Base-by-base conservation (phyloP, 2,329 filamentous ascomycete species). In the Aspergillus fijiensis region DNA sequence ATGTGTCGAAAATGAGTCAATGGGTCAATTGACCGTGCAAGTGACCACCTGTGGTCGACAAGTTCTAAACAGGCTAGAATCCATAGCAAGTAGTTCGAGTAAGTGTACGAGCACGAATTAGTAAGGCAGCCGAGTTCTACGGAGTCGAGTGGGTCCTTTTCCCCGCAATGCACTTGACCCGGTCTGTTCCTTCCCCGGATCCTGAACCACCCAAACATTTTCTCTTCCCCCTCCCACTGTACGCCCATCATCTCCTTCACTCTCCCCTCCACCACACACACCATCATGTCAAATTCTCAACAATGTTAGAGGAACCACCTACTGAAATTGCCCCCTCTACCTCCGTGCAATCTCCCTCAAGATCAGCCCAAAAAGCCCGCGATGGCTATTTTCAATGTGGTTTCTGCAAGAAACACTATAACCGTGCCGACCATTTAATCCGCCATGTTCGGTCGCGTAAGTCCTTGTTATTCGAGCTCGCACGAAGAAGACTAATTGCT, bases 361-460 rank as follows among this genome's bases (percentile, higher is more conserved):
- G 58, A 5, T 57, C 62, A 19, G 23, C 55, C 12, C 21, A 55
- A 16, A 64, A 67, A 48, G 65, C 63, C 21, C 65, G 63, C 6
- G 63, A 64, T 27, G 70, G 66, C 5, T 71, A 70, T 50, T 83
- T 82, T 65, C 80, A 81, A 66, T 84, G 82, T 65, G 80, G 80
- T 61, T 80, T 80, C 55, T 85, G 82, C 69, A 77, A 78, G 60
- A 81, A 80, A 53, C 79, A 76, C 56, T 85, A 84, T 69, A 80
- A 79, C 11, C 76, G 82, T 29, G 77, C 81, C 4, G 82, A 85
- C 67, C 82, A 84, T 69, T 73, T 85, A 25, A 79, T 78, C 55
- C 79, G 82, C 51, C 82, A 84, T 72, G 80, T 83, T 48, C 79
- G 82, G 63, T 80, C 82, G 62, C 81, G 76, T 78, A 12, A 51